Base-by-base conservation (phyloP, 2,329 filamentous ascomycete species). In the Fusarium tuaranense region DNA sequence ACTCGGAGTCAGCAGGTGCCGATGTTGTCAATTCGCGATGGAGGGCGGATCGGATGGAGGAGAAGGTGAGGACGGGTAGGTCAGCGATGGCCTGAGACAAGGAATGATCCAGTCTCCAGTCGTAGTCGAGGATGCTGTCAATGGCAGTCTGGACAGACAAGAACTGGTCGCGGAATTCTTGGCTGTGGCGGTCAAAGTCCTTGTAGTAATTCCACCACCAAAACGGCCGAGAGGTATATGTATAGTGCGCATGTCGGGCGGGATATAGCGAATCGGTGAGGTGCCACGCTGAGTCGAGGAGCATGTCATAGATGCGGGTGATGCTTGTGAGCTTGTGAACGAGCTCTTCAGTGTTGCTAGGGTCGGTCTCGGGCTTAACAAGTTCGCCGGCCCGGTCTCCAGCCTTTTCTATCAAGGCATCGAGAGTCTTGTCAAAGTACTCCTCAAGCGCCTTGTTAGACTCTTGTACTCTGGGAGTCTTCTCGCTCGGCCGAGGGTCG, bases 171-270 rank as follows among this genome's bases (percentile, higher is more conserved):
- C 77, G 79, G 61, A 82, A 80, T 30, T 76, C 72, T 55, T 79
- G 75, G 3, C 73, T 75, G 1, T 78, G 78, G 7, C 67, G 75
- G 51, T 82, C 79, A 67, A 83, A 79, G 57, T 83, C 79, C 63
- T 81, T 82, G 70, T 83, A 79, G 39, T 83, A 79, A 44, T 84
- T 77, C 82, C 83, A 84, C 82, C 83, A 84, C 83, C 83, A 84
- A 55, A 82, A 84, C 1, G 83, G 83, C n/a, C 81, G 75, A 22
- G 75, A 76, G 36, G 74, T 78, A 71, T 84, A 84, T 9, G 66
- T 73, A 55, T 83, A 83, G 60, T 82, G 80, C 41, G 81, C 75
- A 48, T 81, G 75, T n/a, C 79, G 79, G 3, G 76, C 80, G 39
- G 82, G 81, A 57, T 82, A 82, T 20, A 84, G 68, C 0, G 80